Evolutionary conservation across 2,329 filamentous ascomycete genomes (phyloP).

Genomic region (Trichoderma semiorbis): DNA sequence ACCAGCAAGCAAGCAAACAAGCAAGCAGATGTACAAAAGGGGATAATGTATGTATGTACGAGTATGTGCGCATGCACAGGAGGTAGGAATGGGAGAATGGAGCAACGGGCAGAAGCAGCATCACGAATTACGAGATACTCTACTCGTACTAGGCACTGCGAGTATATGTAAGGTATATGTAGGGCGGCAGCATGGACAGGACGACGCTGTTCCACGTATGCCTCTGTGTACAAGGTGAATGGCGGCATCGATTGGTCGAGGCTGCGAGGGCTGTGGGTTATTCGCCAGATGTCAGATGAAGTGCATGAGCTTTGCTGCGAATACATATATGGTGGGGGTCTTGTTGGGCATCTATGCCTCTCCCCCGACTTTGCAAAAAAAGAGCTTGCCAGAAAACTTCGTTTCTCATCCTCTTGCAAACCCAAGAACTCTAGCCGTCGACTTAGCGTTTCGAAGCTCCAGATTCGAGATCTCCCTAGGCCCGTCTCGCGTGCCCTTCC

Average conservation of each 20-base stretch:
- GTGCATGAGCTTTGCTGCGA: conserved; percentile 16
- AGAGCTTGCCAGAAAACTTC: background rate
- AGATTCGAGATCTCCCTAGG: background rate
- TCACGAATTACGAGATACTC: background rate
- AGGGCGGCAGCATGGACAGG: conserved; percentile 17
- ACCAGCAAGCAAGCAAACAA: background rate
- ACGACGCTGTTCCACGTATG: conserved; percentile 20
- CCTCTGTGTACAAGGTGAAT: conserved; percentile 14
- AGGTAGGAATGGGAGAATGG: background rate
- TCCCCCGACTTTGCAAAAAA: background rate
- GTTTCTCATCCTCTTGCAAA: background rate
- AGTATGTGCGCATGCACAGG: background rate
- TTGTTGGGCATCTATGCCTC: conserved; percentile 19
- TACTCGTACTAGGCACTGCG: background rate
- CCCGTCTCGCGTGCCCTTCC: background rate
- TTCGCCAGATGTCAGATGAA: conserved; percentile 20
- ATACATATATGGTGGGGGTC: conserved; percentile 11
- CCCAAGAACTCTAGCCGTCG: background rate
- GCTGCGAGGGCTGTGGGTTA: conserved; percentile 11
- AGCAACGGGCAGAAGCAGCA: background rate
- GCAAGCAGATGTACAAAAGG: background rate
- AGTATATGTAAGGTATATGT: background rate
- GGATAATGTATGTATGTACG: background rate
- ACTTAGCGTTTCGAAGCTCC: background rate
- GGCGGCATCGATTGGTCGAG: conserved; percentile 16